Conservation (phyloP, 2,329 filamentous ascomycete species). For the Botrytis elliptica region DNA sequence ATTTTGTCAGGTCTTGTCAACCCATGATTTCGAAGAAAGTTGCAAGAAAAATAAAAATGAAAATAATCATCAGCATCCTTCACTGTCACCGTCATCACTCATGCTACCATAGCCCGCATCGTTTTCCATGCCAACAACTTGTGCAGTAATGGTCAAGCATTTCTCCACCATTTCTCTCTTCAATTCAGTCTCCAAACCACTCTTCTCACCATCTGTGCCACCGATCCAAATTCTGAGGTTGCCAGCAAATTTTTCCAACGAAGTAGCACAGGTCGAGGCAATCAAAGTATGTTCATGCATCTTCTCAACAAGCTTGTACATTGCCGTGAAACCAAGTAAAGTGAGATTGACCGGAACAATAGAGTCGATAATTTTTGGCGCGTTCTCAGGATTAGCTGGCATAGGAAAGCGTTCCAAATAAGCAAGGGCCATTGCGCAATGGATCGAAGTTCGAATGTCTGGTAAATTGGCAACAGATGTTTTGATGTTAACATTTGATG, state of each 20-base stretch:
- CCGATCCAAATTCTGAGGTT: slow-evolving; percentile 62
- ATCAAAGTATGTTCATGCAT: slow-evolving; percentile 50
- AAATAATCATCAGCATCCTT: slow-evolving; percentile 33
- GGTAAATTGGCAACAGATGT: slow-evolving; percentile 46
- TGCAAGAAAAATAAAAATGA: neutral
- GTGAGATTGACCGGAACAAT: slow-evolving; percentile 46
- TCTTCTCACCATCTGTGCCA: slow-evolving; percentile 50
- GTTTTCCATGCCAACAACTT: slow-evolving; percentile 58
- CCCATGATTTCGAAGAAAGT: neutral
- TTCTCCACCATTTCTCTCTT: slow-evolving; percentile 54
- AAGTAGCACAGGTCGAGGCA: slow-evolving; percentile 47
- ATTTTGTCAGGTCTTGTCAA: neutral
- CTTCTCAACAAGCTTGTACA: slow-evolving; percentile 57
- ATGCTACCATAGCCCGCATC: slow-evolving; percentile 61
- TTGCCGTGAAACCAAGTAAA: slow-evolving; percentile 59
- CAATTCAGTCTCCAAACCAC: slow-evolving; percentile 51
- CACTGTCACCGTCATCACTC: slow-evolving; percentile 44
- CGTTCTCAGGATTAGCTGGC: slow-evolving; percentile 44
- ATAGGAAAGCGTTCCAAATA: slow-evolving; percentile 51
- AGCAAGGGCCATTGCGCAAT: slow-evolving; percentile 60
- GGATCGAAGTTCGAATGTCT: slow-evolving; percentile 57
- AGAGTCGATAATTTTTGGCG: slow-evolving; percentile 50
- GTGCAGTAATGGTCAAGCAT: slow-evolving; percentile 56
- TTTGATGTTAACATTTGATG: slow-evolving; percentile 48
- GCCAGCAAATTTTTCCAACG: slow-evolving; percentile 57